phyloP scores from a whole-genome alignment of 1,139 yeast genomes.

The Lodderomyces elongisporus region DNA sequence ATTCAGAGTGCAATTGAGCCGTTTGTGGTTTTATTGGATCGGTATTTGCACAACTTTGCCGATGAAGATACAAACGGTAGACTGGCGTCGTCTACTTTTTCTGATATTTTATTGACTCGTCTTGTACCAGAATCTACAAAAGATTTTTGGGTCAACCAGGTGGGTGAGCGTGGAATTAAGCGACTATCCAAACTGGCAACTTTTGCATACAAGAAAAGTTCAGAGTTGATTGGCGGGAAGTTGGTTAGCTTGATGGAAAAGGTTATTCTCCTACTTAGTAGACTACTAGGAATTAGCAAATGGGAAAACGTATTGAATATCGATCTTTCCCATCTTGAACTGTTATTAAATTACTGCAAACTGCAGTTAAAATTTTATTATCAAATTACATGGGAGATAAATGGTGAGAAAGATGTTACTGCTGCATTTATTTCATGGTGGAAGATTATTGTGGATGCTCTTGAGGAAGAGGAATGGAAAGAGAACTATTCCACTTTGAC shows the following conservation, averaged over 20 bases:
- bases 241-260: constrained; percentile 57
- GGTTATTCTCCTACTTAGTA: constrained; percentile 44
- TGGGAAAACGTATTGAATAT: constrained; percentile 24
- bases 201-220: constrained; percentile 48
- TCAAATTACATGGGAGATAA: constrained; percentile 41
- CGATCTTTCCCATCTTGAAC: constrained; percentile 1
- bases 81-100: constrained; percentile 19
- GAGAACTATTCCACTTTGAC: constrained; percentile 14
- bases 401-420: constrained; percentile 50
- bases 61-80: constrained; percentile 5
- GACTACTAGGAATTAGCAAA: constrained; percentile 40
- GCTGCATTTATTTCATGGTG: constrained; percentile 50
- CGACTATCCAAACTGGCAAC: constrained; percentile 42
- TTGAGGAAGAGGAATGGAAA: constrained; percentile 13
- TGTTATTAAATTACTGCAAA: constrained; percentile 17
- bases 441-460: constrained; percentile 30
- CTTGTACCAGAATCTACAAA: constrained; percentile 38
- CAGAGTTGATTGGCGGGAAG: constrained; percentile 44
- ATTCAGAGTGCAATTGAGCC: constrained; percentile 37
- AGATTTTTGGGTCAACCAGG: constrained; percentile 43
- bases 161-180: constrained; percentile 67
- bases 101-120: constrained; percentile 55
- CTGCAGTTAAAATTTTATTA: constrained; percentile 32
- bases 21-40: constrained; percentile 36
- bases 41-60: constrained; percentile 21